Base-by-base conservation (phyloP, 371 early-diverging fungal genomes). In the Mortierella sp. region DNA sequence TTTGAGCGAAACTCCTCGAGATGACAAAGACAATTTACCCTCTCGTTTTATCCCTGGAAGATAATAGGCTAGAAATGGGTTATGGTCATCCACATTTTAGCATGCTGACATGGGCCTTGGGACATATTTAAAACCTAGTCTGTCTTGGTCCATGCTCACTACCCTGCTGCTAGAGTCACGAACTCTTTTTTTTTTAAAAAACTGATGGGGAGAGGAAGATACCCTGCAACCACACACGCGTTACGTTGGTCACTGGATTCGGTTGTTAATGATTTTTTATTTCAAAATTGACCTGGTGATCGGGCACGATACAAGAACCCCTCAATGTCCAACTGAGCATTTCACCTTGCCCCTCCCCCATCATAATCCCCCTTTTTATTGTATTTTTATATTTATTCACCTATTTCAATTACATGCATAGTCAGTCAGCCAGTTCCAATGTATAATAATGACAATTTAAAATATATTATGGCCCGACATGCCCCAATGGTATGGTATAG, bases 221-320 rank as follows among this genome's bases (percentile, higher is more conserved):
- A 53, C 40, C 6, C 40, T 56, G 23, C 31, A 55, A 55, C 56
- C 56, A 55, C 56, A 55, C 31, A 53, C 34, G 26, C 60, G 58
- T 35, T 34, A 26, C 60, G 60, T 60, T 40, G 60, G 60, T 60
- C 60, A 60, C 60, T 60, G 40, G 60, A 60, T 60, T 19, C 43
- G 6, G 26, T 15, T 10, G 26, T 1, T 10, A 28, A 34, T 15
- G 9, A 35, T 22, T 5, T 17, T 57, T 22, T 22, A 34, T 57
- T n/a, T n/a, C n/a, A 15, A 31, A 26, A 17, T 1, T 57, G 57
- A 57, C 35, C 57, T 57, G 57, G 57, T 57, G 57, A 57, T 57
- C 57, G 57, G 6, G 34, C 57, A 57, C 26, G 22, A n/a, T n/a
- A 45, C 45, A 45, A 45, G 45, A 45, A 19, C 6, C 45, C 40